Base-by-base conservation (phyloP, 2,329 filamentous ascomycete species). In the Neophaeococcomyces aloes region DNA sequence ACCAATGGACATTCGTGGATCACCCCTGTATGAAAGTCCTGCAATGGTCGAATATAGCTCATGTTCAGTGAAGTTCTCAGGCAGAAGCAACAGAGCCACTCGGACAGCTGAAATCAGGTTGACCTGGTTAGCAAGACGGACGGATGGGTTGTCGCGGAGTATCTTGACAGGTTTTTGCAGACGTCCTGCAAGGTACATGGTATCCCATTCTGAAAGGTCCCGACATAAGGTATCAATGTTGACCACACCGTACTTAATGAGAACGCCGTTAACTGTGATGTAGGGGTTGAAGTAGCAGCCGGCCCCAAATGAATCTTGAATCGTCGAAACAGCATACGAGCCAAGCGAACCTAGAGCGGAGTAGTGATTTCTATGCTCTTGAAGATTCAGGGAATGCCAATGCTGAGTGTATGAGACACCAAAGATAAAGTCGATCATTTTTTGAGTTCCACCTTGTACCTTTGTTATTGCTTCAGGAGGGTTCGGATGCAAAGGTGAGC, bases 351-450 rank as follows among this genome's bases (percentile, higher is more conserved):
- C 85, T 15, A 98, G 69, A 8, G 76, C 80, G 1, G 89, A 96
- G 66, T 98, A 98, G 64, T 98, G 91, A 56, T 93, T 75, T 6
- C 85, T 82, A 59, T 98, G 83, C 61, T 95, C 83, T 52, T 75
- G 73, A 55, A 98, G 71, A 58, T 98, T 98, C 48, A 98, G 72
- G 27, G 83, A 88, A 65, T 98, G 91, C 86, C 89, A 98, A 65
- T 98, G 91, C 60, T 98, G 84, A 1, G 84, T 86, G 62, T 94
- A 86, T 1, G 85, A 86, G 8, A 96, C 89, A 19, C 89, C 91
- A 60, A 98, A 91, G 54, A 98, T 93, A 61, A 98, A 94, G 65
- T 98, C 91, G 51, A 98, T 94, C 81, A 96, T 94, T 68, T 95
- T 95, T 10, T 86, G 86, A 1, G 80, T 79, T 23, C 86, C 85